Evolutionary conservation across 2,329 filamentous ascomycete genomes (phyloP), one percentile per base, ranked within the genome.

Genomic region (Immersiporthe knoxdaviesiana): DNA sequence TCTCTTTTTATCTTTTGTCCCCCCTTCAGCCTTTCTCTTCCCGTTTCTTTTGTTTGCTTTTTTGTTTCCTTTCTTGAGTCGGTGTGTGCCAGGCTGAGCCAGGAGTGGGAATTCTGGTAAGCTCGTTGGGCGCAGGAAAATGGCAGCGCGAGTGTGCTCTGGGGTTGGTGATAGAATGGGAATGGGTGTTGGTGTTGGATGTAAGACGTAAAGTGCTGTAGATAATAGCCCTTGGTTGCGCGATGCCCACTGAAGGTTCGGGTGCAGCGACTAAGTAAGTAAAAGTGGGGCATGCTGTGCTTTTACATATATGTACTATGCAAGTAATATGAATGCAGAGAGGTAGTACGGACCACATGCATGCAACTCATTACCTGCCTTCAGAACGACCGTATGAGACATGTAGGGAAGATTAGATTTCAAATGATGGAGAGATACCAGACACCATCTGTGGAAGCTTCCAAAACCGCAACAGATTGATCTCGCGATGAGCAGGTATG

Each of bases 181-280:
- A n/a, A n/a, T n/a, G n/a, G n/a, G n/a, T n/a, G 14, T 27, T 18
- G 52, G 27, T 30, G 12, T 16, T 30, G 24, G 1, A 16, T 14
- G 50, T 30, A 14, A n/a, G n/a, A 27, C n/a, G 30, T 10, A 27
- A 3, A 3, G n/a, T 10, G 37, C 44, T 14, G 4, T 27, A 24
- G n/a, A 6, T n/a, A 27, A 62, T 37, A 62, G 59, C 37, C n/a
- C 58, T 27, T 44, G 39, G 35, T 44, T 21, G 59, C 59, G 59
- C 59, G n/a, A 37, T 37, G 37, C 59, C n/a, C 59, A 37, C 39
- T 30, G 21, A n/a, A 16, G n/a, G 8, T 37, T 37, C 12, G 59
- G 59, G 52, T 30, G 52, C 14, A 16, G 52, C 35, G 35, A 8
- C 32, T 39, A 27, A 62, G n/a, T n/a, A n/a, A n/a, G n/a, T 62